Evolutionary conservation across 2,329 filamentous ascomycete species (phyloP), one percentile per base, ranked within the genome.

Genomic region (Fusarium falciforme): DNA sequence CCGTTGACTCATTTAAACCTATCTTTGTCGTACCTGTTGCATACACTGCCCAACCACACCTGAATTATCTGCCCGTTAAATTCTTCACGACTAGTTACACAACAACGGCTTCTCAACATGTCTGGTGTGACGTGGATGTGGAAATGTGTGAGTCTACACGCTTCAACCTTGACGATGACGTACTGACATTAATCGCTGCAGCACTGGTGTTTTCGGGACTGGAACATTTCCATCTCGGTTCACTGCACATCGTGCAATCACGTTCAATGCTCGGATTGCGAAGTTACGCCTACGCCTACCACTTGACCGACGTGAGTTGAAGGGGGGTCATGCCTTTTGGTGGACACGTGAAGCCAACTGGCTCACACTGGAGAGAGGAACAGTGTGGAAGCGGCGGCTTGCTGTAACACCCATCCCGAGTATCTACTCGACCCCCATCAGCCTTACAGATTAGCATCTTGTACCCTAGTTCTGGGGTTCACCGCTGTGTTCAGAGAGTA

Each of bases 231-330:
- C 8, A 17, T 60, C 17, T 29, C 17, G 11, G 16, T 29, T 29
- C 17, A 42, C n/a, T 60, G 57, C 27, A 25, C 20, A 42, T 17
- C 36, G 29, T 60, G 57, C 25, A 25, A 17, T 16, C 57, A 60
- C 8, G 17, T 22, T 42, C 12, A 27, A 42, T 70, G 68, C 55
- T 29, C 44, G 16, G 49, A 42, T 42, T 70, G 61, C 20, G 36
- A 20, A 14, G 57, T 59, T 40, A 29, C 27, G 52, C 25, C 52
- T 35, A 29, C 31, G 31, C 20, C 31, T 49, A 29, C 16, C 44
- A 49, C 16, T 49, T 49, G 44, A 49, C 9, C 25, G 22, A 49
- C 25, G 11, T 49, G 44, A 49, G 25, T 27, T 27, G 5, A 29
- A 12, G 25, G 44, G 25, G 44, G 44, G 25, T 8, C 44, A 29